Evolutionary conservation across 176 grass and related monocot species (phyloP), one percentile per base, ranked within the genome.

Genomic region (Leersia perrieri): DNA sequence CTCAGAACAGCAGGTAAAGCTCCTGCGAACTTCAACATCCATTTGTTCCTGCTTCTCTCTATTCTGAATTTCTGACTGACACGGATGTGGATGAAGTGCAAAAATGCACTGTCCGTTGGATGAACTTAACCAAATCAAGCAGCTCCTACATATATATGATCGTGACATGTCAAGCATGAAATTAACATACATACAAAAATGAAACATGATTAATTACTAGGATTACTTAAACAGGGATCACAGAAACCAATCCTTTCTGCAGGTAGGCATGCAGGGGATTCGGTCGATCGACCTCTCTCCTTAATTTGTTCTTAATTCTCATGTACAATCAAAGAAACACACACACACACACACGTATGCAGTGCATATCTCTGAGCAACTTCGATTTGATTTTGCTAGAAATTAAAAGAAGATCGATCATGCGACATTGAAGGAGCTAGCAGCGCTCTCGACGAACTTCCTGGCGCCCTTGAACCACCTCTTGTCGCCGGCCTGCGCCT

Each of bases 401-500:
- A 38, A 55, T 55, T 55, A 23, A n/a, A 49, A 49, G 45, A 49
- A 49, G 45, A 49, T 49, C 2, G n/a, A 23, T 58, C 53, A 58
- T 25, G 53, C 53, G 78, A 94, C 94, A 49, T 86, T 91, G 94
- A 97, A 97, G 70, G 94, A 97, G 61, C 63, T 82, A 4, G 84
- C 67, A 0, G 91, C 36, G 63, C 73, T 97, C 90, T 97, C 94
- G 62, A 97, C 94, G 63, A 86, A 92, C 91, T 93, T 97, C 77
- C 84, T 89, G 15, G 89, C 91, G 12, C 94, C 94, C 89, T 97
- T 97, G 91, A 97, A 97, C 94, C 94, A 97, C 87, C 94, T 87
- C 90, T 97, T 97, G 86, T 97, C 94, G 10, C 94, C 94, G 33
- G 94, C 94, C 85, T 97, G 94, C 72, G 94, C 94, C 91, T 97